Base-by-base conservation (phyloP, 2,329 filamentous ascomycete species). In the Epichloe elymi region DNA sequence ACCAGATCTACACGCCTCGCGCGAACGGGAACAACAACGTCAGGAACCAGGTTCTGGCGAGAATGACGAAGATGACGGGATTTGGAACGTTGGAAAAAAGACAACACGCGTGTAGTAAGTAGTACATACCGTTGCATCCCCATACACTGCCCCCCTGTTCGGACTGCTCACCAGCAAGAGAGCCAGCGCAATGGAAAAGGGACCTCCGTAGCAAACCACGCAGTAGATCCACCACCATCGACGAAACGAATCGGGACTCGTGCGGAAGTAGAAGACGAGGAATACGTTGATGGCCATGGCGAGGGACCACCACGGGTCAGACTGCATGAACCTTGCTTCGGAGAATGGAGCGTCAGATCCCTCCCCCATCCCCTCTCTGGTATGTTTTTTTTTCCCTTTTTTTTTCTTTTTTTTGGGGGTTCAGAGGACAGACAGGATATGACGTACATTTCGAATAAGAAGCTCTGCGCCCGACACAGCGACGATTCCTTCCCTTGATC, bases 231-330 rank as follows among this genome's bases (percentile, higher is more conserved):
- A 86, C 60, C 83, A 77, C 63, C 85, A 85, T 45, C 76, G 76
- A n/a, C 78, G 75, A 60, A 89, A 88, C 48, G 85, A 82, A 7
- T 82, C 83, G 0, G 78, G 76, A 45, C 72, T 78, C 46, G 74
- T 72, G n/a, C 74, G 71, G 57, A 74, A 75, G 65, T 80, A 81
- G 62, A 81, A 81, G 53, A 81, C 78, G 48, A 90, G 74, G 59
- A 85, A 86, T 55, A 91, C 86, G 60, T 91, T 93, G 61, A 84
- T 73, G 3, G 86, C 85, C 86, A 93, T 91, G 56, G 84, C 84
- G 50, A 89, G 77, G 0, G 85, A 86, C 85, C 83, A 89, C 68
- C 85, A 76, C 0, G 83, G 80, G 65, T 88, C 84, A 5, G 83
- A 84, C 57, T 85, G 82, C 78, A 86, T 85, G 64, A 88, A 88